A percentile compares a stretch with the other conserved stretches of the same genome.
Evolutionary conservation across 116 monocot genomes (phyloP).

Genomic region (Trichopus zeylanicus): DNA sequence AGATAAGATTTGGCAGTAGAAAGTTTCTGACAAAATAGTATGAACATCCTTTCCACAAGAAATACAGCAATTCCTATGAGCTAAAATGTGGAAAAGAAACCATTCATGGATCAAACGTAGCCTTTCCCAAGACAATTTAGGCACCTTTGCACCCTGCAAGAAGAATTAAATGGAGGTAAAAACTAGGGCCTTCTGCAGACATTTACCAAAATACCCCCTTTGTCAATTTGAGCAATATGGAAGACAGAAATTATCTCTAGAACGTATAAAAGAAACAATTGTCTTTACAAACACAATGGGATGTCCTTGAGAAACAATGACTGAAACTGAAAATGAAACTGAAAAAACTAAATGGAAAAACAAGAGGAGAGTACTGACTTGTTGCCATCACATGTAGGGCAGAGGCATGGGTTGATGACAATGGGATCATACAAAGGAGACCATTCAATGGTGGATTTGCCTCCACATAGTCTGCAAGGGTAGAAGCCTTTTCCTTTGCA

Average conservation of each 20-base stretch:
- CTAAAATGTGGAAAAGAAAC: not conserved
- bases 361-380: constrained; percentile 16
- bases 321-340: not conserved
- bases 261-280: not conserved
- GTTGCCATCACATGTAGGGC: constrained; percentile 88
- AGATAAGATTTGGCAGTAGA: too few species aligned
- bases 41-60: too few species aligned
- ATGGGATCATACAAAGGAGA: constrained; percentile 80
- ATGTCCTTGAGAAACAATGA: too few species aligned
- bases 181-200: not conserved
- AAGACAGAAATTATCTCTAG: not conserved
- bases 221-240: too few species aligned
- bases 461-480: constrained; percentile 68
- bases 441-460: constrained; percentile 68
- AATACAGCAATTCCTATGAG: too few species aligned
- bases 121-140: constrained; percentile 82
- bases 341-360: not conserved
- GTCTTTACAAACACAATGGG: not conserved
- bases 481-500: constrained; percentile 85
- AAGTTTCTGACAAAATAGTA: too few species aligned
- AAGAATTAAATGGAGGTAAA: not conserved
- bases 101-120: constrained; percentile 22
- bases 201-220: not conserved
- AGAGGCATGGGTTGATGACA: constrained; percentile 75
- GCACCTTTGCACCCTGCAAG: constrained; percentile 63